These are phyloP conservation scores for Stagonosporopsis cucurbitacearum DNA, from an alignment of 2,329 filamentous ascomycete genomes.

Conservation along the genomic window DNA sequence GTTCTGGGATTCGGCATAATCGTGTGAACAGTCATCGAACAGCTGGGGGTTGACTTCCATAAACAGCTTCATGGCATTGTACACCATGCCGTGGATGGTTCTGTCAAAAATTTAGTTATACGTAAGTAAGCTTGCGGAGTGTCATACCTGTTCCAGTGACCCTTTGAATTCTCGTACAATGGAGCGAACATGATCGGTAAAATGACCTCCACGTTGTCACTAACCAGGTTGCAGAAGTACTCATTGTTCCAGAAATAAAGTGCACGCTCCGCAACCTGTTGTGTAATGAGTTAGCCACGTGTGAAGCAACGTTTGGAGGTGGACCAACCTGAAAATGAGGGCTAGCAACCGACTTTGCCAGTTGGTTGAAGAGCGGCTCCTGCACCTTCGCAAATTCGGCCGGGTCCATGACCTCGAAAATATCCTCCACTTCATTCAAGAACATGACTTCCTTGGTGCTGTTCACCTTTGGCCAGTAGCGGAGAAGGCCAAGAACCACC, in stretches of 20 bases:
- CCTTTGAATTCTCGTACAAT: conserved; percentile 98
- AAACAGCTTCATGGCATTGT: conserved; percentile 99
- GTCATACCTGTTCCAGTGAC: conserved; percentile 94
- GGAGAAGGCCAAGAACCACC: conserved; percentile 89
- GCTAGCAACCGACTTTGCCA: conserved; percentile 97
- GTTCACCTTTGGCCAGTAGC: conserved; percentile 99
- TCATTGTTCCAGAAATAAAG: conserved; percentile 99
- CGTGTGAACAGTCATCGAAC: conserved; percentile 97
- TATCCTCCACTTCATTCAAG: conserved; percentile 98
- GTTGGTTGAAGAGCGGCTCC: conserved; percentile 94
- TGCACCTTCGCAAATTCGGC: conserved; percentile 98
- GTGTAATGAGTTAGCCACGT: conserved; percentile 2
- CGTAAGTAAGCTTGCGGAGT: background rate
- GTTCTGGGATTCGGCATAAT: conserved; percentile 96
- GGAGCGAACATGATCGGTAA: conserved; percentile 99
- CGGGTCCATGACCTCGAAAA: conserved; percentile 99
- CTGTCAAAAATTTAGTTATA: conserved; percentile 56
- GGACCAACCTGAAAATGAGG: conserved; percentile 84
- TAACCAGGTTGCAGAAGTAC: conserved; percentile 99
- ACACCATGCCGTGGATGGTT: conserved; percentile 99
- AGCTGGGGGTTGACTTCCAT: conserved; percentile 99
- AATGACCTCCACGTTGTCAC: conserved; percentile 98
- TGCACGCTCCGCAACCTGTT: conserved; percentile 87
- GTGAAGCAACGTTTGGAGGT: background rate
- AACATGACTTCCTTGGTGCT: conserved; percentile 99